phyloP scores from a whole-genome alignment of 2,329 filamentous ascomycete genomes.

The Fusarium tupiense region DNA sequence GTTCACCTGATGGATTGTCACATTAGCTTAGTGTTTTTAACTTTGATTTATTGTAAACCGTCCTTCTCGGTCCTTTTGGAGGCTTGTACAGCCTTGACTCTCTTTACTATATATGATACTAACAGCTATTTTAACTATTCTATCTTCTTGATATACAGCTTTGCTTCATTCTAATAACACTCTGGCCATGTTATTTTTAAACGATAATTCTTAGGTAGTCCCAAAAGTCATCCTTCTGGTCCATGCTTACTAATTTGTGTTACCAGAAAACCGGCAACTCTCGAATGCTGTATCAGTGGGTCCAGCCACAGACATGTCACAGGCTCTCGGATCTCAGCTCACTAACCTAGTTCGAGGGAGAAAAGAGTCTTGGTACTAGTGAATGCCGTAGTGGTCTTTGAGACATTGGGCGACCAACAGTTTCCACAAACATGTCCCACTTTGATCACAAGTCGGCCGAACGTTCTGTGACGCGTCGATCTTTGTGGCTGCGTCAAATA shows the following conservation, averaged over 20 bases:
- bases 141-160: not conserved
- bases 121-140: rapidly evolving
- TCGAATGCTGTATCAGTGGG: not conserved
- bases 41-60: not conserved
- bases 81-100: not conserved
- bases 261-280: not conserved
- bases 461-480: not conserved
- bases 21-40: not conserved
- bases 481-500: not conserved
- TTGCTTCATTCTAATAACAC: not conserved
- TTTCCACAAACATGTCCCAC: not conserved
- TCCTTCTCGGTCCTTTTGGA: not conserved
- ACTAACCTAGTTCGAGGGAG: not conserved
- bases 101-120: not conserved
- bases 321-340: not conserved
- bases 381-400: not conserved
- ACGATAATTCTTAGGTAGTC: not conserved
- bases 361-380: not conserved
- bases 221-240: not conserved
- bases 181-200: rapidly evolving
- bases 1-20: not conserved
- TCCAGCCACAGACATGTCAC: not conserved
- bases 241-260: not conserved
- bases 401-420: not conserved
- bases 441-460: not conserved